These are phyloP conservation scores for Mucor ambiguus DNA, from an alignment of 371 early-diverging fungal genomes.

Conservation along the genomic window DNA sequence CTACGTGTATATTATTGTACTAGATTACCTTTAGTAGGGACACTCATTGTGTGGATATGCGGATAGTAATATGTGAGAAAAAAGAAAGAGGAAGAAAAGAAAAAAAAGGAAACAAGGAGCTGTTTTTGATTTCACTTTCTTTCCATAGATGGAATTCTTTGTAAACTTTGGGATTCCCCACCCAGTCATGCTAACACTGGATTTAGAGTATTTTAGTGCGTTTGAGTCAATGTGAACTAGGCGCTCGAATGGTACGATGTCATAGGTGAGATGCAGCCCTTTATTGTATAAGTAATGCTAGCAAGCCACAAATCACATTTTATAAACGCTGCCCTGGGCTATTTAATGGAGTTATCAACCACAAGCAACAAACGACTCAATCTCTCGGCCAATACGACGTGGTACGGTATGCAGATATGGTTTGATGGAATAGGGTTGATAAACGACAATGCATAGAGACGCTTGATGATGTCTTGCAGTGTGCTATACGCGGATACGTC, in stretches of 20 bases:
- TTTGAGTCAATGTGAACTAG: background rate
- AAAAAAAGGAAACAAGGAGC: background rate
- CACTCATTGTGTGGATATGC: background rate
- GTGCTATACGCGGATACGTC: slow-evolving; percentile 21
- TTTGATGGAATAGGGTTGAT: slow-evolving; percentile 38
- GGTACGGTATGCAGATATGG: slow-evolving; percentile 39
- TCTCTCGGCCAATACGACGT: slow-evolving; percentile 41
- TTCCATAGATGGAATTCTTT: background rate
- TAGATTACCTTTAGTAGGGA: slow-evolving; percentile 15
- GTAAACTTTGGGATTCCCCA: background rate
- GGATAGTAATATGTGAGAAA: background rate
- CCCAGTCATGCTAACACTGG: background rate
- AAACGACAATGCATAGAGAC: slow-evolving; percentile 46
- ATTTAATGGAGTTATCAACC: slow-evolving; percentile 7
- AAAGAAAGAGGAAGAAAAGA: background rate
- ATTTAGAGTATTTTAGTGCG: background rate
- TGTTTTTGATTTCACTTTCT: background rate
- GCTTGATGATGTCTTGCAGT: slow-evolving; percentile 42
- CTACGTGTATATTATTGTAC: background rate
- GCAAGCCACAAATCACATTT: background rate
- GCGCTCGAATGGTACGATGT: too few species aligned
- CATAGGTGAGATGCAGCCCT: too few species aligned
- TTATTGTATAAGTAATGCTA: too few species aligned
- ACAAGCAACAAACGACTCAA: slow-evolving; percentile 28
- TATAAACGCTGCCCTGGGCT: background rate